These are phyloP conservation scores for Wickerhamomyces tratensis DNA, from an alignment of 805 yeast genomes.

Conservation along the genomic window DNA sequence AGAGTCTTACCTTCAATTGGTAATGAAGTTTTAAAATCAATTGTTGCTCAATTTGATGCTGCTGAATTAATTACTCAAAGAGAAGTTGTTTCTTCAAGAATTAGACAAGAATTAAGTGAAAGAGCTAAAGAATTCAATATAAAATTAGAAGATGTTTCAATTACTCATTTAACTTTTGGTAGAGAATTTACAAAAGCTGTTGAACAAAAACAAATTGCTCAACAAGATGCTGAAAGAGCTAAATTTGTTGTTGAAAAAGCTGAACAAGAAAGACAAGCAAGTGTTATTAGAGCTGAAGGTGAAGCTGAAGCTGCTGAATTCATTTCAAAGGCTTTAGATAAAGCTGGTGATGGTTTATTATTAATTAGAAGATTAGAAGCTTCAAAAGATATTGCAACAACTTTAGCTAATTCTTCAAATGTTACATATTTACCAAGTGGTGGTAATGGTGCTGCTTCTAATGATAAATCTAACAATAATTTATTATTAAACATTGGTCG, in stretches of 20 bases:
- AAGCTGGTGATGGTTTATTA: constrained; percentile 93
- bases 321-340: constrained; percentile 83
- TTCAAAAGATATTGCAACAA: constrained; percentile 86
- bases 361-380: constrained; percentile 95
- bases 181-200: constrained; percentile 96
- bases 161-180: constrained; percentile 97
- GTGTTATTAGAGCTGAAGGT: constrained; percentile 96
- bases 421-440: constrained; percentile 78
- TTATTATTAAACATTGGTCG: constrained; percentile 64
- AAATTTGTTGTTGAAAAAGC: constrained; percentile 89
- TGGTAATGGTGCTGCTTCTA: constrained; percentile 26
- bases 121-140: constrained; percentile 88
- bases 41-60: constrained; percentile 91
- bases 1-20: constrained; percentile 89
- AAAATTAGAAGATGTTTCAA: constrained; percentile 90
- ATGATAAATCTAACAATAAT: constrained; percentile 35
- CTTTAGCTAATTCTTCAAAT: constrained; percentile 75
- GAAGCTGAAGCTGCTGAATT: constrained; percentile 98
- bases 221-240: constrained; percentile 98
- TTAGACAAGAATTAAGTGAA: constrained; percentile 73
- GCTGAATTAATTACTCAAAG: constrained; percentile 96
- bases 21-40: constrained; percentile 80
- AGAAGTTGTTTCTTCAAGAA: constrained; percentile 85
- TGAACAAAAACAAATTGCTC: constrained; percentile 98
- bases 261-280: constrained; percentile 93